Evolutionary conservation across 2,329 filamentous ascomycete species (phyloP).

Genomic region (Arthrobotrys megalospora): DNA sequence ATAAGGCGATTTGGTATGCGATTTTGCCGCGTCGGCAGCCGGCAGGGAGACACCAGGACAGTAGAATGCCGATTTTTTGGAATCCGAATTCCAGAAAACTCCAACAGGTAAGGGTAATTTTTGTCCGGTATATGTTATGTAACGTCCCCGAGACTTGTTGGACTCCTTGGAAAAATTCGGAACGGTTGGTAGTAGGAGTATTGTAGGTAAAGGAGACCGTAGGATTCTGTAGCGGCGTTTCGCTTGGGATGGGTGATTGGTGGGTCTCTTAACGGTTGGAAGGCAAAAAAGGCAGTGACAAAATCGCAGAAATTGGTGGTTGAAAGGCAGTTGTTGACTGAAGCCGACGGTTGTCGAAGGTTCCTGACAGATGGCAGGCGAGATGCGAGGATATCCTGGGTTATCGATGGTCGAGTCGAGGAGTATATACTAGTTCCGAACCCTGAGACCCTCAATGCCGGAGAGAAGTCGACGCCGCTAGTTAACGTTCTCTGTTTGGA

Average conservation of each 20-base stretch:
- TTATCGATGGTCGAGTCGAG: conserved; percentile 15
- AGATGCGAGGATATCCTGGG: conserved; percentile 1
- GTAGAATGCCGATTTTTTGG: conserved; percentile 34
- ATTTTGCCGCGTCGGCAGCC: conserved; percentile 58
- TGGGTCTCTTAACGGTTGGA: conserved; percentile 45
- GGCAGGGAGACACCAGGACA: conserved; percentile 48
- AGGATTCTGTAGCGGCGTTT: conserved; percentile 25
- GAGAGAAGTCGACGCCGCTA: conserved; percentile 37
- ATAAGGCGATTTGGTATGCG: conserved; percentile 38
- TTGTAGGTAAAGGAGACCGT: conserved; percentile 29
- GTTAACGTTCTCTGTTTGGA: conserved; percentile 26
- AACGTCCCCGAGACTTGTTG: neutral
- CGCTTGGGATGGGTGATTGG: conserved; percentile 52
- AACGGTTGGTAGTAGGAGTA: conserved; percentile 1
- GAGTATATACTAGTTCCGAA: conserved; percentile 4
- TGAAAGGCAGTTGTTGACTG: conserved; percentile 3
- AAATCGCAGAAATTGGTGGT: conserved; percentile 8
- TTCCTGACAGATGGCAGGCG: neutral
- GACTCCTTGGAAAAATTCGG: conserved; percentile 10
- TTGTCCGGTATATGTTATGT: neutral
- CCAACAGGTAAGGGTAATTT: neutral
- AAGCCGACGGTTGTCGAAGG: conserved; percentile 8
- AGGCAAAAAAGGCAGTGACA: conserved; percentile 29
- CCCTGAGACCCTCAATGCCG: conserved; percentile 22
- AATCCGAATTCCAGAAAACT: conserved; percentile 16